Conservation (phyloP, 495 filamentous ascomycete genomes). For the Lentithecium fluviatile region DNA sequence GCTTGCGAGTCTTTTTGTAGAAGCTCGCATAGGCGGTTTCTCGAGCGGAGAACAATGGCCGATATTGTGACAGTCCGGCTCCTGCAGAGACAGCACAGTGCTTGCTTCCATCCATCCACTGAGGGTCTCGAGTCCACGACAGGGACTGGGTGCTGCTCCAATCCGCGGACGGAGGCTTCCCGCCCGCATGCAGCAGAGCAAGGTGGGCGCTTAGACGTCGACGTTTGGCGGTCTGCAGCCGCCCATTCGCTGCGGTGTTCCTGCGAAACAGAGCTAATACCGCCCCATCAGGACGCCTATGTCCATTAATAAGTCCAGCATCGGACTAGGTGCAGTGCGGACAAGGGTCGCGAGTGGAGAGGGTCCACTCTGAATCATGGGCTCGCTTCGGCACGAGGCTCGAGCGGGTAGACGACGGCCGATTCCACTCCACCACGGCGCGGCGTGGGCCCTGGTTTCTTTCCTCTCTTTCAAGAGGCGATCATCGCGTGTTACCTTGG, state of each 20-base stretch:
- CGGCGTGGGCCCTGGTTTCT: conserved; percentile 17
- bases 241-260: conserved; percentile 16
- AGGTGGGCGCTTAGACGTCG: conserved; percentile 23
- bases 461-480: conserved; percentile 7
- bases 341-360: not conserved
- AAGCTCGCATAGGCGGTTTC: conserved; percentile 29
- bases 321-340: not conserved
- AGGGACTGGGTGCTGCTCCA: conserved; percentile 13
- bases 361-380: not conserved
- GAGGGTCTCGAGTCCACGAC: conserved; percentile 22
- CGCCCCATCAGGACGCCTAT: conserved; percentile 8
- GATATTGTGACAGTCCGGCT: conserved; percentile 23
- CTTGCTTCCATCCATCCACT: conserved; percentile 3
- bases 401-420: conserved; percentile 12
- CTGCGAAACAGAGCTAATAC: not conserved
- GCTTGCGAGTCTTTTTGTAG: conserved; percentile 41
- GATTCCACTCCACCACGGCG: conserved; percentile 3
- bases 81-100: conserved; percentile 33
- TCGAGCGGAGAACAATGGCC: conserved; percentile 6
- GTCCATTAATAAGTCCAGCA: conserved; percentile 25
- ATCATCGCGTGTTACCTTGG: conserved; percentile 13
- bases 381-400: conserved; percentile 16
- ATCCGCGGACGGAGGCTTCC: conserved; percentile 21
- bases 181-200: conserved; percentile 10
- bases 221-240: conserved; percentile 1